Evolutionary conservation across 345 rosid species (phyloP).

Genomic region (Turritis glabra): DNA sequence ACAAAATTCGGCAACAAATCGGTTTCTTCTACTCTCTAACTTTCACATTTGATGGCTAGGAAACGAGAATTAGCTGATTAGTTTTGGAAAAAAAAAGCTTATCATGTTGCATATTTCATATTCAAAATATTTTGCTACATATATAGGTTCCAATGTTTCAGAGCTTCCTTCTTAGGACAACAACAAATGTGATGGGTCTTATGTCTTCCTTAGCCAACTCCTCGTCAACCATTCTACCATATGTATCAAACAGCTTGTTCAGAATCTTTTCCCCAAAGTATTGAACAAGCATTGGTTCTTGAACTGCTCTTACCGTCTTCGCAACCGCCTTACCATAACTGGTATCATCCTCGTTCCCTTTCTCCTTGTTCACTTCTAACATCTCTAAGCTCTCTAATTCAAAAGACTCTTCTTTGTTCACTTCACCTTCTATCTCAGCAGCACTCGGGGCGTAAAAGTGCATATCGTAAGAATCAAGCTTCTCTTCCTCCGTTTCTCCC

Average conservation of each 20-base stretch:
- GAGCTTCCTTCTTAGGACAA: conserved; percentile 62
- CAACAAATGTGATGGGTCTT: conserved; percentile 57
- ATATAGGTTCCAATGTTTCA: conserved; percentile 34
- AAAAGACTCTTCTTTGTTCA: conserved; percentile 62
- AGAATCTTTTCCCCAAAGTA: conserved; percentile 73
- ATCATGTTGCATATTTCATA: no score
- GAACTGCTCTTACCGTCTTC: conserved; percentile 78
- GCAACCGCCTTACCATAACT: conserved; percentile 71
- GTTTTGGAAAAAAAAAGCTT: no score
- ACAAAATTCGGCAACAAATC: not conserved
- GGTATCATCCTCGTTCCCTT: conserved; percentile 18
- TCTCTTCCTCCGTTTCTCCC: conserved; percentile 72
- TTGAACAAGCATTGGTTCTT: conserved; percentile 66
- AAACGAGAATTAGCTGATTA: not conserved
- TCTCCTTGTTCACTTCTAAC: conserved; percentile 47
- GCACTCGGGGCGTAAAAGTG: conserved; percentile 76
- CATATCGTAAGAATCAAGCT: conserved; percentile 68
- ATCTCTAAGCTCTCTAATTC: conserved; percentile 51
- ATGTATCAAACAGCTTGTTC: conserved; percentile 62
- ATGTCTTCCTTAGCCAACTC: conserved; percentile 64
- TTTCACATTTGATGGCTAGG: not conserved
- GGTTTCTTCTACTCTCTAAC: not conserved
- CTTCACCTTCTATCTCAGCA: conserved; percentile 65
- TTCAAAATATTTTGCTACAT: not conserved
- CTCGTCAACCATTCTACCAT: conserved; percentile 55